A percentile compares a stretch with the other conserved stretches of the same genome.
These are phyloP conservation scores for Drosera capensis DNA, from an alignment of 148 eudicot species.

Conservation along the genomic window DNA sequence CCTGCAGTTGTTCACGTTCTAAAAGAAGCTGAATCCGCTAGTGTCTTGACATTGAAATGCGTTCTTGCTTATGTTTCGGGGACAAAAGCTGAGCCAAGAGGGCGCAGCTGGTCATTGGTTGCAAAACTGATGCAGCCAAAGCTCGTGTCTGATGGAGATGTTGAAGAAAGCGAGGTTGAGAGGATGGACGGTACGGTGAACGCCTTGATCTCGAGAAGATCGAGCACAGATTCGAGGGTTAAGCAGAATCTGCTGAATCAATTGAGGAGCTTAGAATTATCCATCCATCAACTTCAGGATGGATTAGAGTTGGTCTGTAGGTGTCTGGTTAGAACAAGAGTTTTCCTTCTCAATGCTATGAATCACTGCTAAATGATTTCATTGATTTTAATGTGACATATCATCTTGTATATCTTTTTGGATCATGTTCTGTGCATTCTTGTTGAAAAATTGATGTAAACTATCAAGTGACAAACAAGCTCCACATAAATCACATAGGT, in stretches of 20 bases:
- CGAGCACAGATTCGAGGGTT: background rate
- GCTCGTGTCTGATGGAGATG: background rate
- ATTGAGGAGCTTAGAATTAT: constrained; percentile 13
- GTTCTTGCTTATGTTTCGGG: constrained; percentile 13
- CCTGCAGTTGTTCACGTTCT: constrained; percentile 7
- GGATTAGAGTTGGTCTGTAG: constrained; percentile 14
- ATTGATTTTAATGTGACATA: too few relatives aligned
- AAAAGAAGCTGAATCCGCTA: constrained; percentile 16
- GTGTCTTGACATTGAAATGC: constrained; percentile 14
- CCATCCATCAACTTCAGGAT: constrained; percentile 12
- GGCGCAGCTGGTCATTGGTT: constrained; percentile 20
- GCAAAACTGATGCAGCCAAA: constrained; percentile 13
- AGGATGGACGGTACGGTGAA: constrained; percentile 10
- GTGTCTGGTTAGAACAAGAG: constrained; percentile 25
- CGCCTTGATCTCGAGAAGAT: background rate
- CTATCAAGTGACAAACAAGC: too few relatives aligned
- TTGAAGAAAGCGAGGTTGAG: constrained; percentile 9
- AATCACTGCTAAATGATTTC: constrained; percentile 17
- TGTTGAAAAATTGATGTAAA: too few relatives aligned
- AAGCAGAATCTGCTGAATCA: constrained; percentile 10
- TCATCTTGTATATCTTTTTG: too few relatives aligned
- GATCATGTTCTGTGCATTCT: too few relatives aligned
- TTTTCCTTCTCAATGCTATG: constrained; percentile 30
- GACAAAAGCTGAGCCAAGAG: constrained; percentile 7
- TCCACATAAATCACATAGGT: too few relatives aligned